phyloP scores from a whole-genome alignment of 2,329 filamentous ascomycete species.

The Aspergillus pseudonomiae region DNA sequence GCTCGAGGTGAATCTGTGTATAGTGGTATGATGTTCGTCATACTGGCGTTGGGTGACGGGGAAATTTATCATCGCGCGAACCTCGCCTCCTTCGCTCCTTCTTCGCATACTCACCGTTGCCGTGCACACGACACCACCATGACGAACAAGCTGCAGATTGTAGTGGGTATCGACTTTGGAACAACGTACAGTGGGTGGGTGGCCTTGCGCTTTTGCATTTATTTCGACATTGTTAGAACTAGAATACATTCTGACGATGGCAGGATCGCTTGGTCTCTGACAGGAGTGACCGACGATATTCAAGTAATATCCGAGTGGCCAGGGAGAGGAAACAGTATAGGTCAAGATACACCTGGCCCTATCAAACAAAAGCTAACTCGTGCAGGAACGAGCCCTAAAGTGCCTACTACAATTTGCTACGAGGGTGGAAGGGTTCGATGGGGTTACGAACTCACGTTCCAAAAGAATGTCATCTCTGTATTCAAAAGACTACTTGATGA shows the following conservation, averaged over 20 bases:
- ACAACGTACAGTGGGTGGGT: slow-evolving; percentile 35
- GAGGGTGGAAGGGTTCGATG: slow-evolving; percentile 18
- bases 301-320: slow-evolving; percentile 31
- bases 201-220: too few species aligned
- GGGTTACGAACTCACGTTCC: slow-evolving; percentile 26
- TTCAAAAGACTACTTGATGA: slow-evolving; percentile 28
- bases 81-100: not conserved
- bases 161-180: slow-evolving; percentile 35
- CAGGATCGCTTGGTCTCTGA: slow-evolving; percentile 27
- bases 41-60: not conserved
- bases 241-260: not conserved
- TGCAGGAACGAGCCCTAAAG: slow-evolving; percentile 24
- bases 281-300: slow-evolving; percentile 14
- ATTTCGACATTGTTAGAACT: not conserved
- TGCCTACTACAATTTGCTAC: slow-evolving; percentile 23
- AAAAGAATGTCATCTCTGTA: slow-evolving; percentile 28
- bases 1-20: too few species aligned
- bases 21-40: not conserved
- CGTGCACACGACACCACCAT: not conserved
- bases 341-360: not conserved
- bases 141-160: slow-evolving; percentile 9
- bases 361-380: not conserved
- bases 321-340: slow-evolving; percentile 27
- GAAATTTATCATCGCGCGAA: not conserved
- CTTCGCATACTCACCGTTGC: too few species aligned